These are phyloP conservation scores for Vitis amurensis DNA, from an alignment of 164 flowering plant genomes.

Conservation along the genomic window DNA sequence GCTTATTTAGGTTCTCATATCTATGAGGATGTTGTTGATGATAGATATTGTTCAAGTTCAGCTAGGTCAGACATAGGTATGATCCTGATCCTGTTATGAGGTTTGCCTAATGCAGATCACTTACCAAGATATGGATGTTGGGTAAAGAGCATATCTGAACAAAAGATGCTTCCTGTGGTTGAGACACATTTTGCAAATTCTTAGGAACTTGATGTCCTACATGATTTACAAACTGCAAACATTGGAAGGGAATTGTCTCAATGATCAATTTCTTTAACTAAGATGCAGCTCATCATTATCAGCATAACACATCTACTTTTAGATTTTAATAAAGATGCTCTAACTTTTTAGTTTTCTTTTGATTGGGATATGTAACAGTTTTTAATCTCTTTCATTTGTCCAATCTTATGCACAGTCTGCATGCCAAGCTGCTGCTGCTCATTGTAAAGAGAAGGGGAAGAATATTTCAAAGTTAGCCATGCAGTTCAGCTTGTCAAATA, in stretches of 20 bases:
- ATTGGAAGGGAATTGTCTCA: not conserved
- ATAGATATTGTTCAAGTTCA: not conserved
- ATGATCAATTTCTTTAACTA: not conserved
- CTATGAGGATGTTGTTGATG: not conserved
- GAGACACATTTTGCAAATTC: not conserved
- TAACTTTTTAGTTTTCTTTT: not conserved
- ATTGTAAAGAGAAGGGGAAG: constrained; percentile 77
- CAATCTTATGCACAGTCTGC: constrained; percentile 53
- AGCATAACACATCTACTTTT: not conserved
- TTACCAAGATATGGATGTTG: not conserved
- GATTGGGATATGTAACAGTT: not conserved
- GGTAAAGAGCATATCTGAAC: no score
- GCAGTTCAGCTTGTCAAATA: constrained; percentile 85
- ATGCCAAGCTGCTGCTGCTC: constrained; percentile 78
- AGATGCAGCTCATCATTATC: not conserved
- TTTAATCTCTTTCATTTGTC: constrained; percentile 1
- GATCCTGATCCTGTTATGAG: not conserved
- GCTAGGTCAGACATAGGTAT: not conserved
- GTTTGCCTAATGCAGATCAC: not conserved
- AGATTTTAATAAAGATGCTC: not conserved
- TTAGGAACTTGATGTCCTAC: not conserved
- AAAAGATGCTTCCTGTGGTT: no score
- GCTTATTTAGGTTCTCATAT: not conserved
- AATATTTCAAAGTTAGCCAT: constrained; percentile 84
- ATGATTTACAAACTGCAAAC: not conserved